A percentile compares a stretch with the other conserved stretches of the same genome.
phyloP scores from a whole-genome alignment of 805 yeast species.

The Zygosaccharomyces siamensis region DNA sequence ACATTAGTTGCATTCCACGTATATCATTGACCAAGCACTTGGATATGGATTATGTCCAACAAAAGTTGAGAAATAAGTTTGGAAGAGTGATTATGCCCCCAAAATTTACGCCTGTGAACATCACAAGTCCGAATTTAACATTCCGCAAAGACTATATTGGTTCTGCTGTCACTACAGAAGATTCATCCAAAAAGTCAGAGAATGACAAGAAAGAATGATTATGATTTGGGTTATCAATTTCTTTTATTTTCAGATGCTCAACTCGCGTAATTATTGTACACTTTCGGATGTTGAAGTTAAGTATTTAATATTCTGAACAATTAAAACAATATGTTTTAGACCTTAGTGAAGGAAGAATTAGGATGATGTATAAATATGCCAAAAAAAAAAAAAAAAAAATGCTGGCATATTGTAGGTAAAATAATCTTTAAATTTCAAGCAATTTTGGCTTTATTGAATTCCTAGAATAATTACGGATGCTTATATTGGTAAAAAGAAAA shows the following conservation, averaged over 20 bases:
- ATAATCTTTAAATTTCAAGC: not conserved
- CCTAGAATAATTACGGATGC: too few relatives aligned
- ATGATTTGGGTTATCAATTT: not conserved
- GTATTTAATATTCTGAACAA: not conserved
- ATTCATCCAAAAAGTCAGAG: not conserved
- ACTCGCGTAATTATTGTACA: not conserved
- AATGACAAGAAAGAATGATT: not conserved
- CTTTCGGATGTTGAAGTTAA: not conserved
- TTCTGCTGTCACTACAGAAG: conserved; percentile 20
- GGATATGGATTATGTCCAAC: conserved; percentile 84
- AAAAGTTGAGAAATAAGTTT: conserved; percentile 74
- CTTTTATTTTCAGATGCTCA: not conserved
- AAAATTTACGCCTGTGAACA: conserved; percentile 83
- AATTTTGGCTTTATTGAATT: too few relatives aligned
- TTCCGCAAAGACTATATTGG: conserved; percentile 22
- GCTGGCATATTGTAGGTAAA: not conserved
- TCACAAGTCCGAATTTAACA: conserved; percentile 56
- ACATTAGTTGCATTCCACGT: conserved; percentile 92
- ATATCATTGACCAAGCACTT: conserved; percentile 86
- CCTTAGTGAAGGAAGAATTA: not conserved
- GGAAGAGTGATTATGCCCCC: conserved; percentile 86
- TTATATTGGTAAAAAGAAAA: too few relatives aligned
- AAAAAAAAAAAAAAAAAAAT: not conserved
- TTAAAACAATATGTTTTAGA: not conserved
- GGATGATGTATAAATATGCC: not conserved